Evolutionary conservation across 768 basidiomycete genomes (phyloP).

Genomic region (Hericium rajendrae): DNA sequence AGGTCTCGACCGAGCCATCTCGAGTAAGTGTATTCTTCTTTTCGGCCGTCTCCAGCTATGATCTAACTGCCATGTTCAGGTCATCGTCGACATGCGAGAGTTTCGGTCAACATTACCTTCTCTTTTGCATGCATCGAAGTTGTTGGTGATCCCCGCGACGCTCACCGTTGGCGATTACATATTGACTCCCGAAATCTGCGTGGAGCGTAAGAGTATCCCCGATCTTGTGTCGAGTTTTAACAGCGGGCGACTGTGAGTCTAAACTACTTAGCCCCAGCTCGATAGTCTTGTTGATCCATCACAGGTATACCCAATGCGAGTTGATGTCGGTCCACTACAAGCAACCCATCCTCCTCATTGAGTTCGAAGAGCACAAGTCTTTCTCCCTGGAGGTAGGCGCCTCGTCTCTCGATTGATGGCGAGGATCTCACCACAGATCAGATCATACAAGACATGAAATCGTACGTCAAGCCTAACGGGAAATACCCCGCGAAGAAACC

Average conservation of each 20-base stretch:
- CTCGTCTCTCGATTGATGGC: neutral
- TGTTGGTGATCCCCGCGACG: constrained; percentile 83
- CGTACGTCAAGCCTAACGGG: constrained; percentile 48
- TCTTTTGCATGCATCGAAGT: constrained; percentile 70
- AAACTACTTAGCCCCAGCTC: constrained; percentile 7
- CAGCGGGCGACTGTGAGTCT: constrained; percentile 78
- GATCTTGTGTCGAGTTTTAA: constrained; percentile 92
- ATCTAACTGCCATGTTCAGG: constrained; percentile 31
- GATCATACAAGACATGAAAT: constrained; percentile 59
- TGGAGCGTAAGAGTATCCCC: constrained; percentile 90
- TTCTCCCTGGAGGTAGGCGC: constrained; percentile 75
- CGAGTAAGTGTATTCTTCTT: constrained; percentile 29
- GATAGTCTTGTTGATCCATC: neutral
- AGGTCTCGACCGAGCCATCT: constrained; percentile 54
- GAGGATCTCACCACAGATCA: constrained; percentile 17
- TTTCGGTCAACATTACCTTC: constrained; percentile 91
- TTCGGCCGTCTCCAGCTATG: neutral
- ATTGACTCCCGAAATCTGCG: constrained; percentile 87
- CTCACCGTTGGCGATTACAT: constrained; percentile 96
- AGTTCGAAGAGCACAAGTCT: constrained; percentile 95
- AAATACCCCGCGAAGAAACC: constrained; percentile 53
- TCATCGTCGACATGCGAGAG: constrained; percentile 95
- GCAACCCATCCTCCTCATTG: constrained; percentile 84
- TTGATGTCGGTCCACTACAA: constrained; percentile 96
- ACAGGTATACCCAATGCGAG: constrained; percentile 94